A percentile compares a stretch with the other conserved stretches of the same genome.
phyloP scores from a whole-genome alignment of 2,329 filamentous ascomycete genomes.

The Penicillium sp. region DNA sequence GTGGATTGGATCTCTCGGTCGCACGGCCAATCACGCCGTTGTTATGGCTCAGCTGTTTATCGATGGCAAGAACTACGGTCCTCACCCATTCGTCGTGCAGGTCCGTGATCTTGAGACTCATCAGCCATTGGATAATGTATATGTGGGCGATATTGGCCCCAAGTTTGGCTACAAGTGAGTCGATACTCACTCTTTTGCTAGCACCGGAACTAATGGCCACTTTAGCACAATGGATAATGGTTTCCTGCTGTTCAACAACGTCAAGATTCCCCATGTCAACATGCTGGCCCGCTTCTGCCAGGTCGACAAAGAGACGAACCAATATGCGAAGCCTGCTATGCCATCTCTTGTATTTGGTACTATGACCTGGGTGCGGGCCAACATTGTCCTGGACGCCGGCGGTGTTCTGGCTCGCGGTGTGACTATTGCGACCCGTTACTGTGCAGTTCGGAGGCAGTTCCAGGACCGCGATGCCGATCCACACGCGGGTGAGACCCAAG shows the following conservation, averaged over 20 bases:
- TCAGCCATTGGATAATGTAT: constrained; percentile 64
- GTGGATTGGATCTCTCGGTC: constrained; percentile 79
- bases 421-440: constrained; percentile 73
- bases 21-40: constrained; percentile 72
- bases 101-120: constrained; percentile 69
- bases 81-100: constrained; percentile 75
- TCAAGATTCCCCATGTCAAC: constrained; percentile 70
- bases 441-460: constrained; percentile 72
- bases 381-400: constrained; percentile 70
- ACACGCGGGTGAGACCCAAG: constrained; percentile 65
- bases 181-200: background rate
- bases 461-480: constrained; percentile 67
- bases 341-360: constrained; percentile 71
- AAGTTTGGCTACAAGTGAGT: constrained; percentile 70
- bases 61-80: constrained; percentile 65
- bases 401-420: constrained; percentile 70
- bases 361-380: constrained; percentile 70
- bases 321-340: constrained; percentile 65
- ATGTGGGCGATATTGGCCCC: constrained; percentile 77
- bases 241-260: constrained; percentile 71
- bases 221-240: constrained; percentile 73
- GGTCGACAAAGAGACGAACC: constrained; percentile 65
- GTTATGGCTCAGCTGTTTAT: constrained; percentile 76
- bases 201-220: constrained; percentile 1
- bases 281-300: constrained; percentile 71